Conservation (phyloP, 2,329 filamentous ascomycete species). For the Alternaria gaisen region DNA sequence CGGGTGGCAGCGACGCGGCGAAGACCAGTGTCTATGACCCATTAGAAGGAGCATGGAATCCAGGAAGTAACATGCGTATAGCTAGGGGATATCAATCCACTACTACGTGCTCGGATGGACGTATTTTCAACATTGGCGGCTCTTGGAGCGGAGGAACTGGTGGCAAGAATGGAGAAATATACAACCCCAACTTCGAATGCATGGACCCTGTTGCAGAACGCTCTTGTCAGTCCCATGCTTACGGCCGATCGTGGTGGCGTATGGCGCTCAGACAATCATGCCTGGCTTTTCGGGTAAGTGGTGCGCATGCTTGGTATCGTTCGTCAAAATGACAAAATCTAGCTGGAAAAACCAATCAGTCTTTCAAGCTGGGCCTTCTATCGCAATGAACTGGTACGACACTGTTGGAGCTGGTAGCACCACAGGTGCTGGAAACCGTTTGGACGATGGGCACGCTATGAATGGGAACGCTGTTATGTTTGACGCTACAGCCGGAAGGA, state of each 20-base stretch:
- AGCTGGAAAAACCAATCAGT: slow-evolving; percentile 58
- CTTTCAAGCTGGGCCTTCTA: slow-evolving; percentile 65
- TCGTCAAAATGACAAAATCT: not conserved
- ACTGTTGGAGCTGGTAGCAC: slow-evolving; percentile 56
- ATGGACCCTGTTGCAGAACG: slow-evolving; percentile 59
- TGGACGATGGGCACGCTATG: slow-evolving; percentile 62
- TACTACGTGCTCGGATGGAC: slow-evolving; percentile 61
- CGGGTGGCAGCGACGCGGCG: slow-evolving; percentile 61
- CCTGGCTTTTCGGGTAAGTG: slow-evolving; percentile 58
- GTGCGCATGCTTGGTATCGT: not conserved
- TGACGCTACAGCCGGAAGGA: slow-evolving; percentile 63
- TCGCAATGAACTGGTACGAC: slow-evolving; percentile 66
- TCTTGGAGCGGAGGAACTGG: slow-evolving; percentile 62
- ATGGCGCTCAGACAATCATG: slow-evolving; percentile 63
- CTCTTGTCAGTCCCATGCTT: slow-evolving; percentile 59
- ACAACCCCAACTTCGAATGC: slow-evolving; percentile 53
- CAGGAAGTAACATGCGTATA: slow-evolving; percentile 61
- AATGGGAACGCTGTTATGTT: slow-evolving; percentile 66
- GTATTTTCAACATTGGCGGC: slow-evolving; percentile 67
- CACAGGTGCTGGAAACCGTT: slow-evolving; percentile 55
- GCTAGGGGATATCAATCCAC: slow-evolving; percentile 68
- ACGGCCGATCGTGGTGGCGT: slow-evolving; percentile 58
- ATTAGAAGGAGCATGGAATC: slow-evolving; percentile 57
- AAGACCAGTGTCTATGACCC: slow-evolving; percentile 58
- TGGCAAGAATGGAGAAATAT: slow-evolving; percentile 64